phyloP scores from a whole-genome alignment of 257 asterid genomes.

The Hygrophila difformis region DNA sequence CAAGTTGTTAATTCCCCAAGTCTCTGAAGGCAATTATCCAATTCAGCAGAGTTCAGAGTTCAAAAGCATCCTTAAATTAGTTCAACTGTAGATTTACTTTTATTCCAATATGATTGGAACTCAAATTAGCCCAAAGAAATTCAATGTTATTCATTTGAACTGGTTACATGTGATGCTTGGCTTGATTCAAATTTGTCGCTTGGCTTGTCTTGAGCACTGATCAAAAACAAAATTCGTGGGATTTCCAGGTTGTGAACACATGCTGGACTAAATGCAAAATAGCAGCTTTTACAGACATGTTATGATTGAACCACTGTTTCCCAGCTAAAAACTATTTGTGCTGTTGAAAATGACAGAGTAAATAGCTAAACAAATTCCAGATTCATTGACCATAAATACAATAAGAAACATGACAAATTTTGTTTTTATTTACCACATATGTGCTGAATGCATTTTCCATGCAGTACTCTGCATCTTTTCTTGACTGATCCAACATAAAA shows the following conservation, averaged over 20 bases:
- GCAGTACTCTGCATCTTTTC: slow-evolving; percentile 93
- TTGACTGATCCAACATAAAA: slow-evolving; percentile 88
- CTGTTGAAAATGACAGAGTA: slow-evolving; percentile 7
- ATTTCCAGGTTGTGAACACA: not conserved
- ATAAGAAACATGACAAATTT: slow-evolving; percentile 15
- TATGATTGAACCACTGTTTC: slow-evolving; percentile 3
- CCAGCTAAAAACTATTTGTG: not conserved
- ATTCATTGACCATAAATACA: slow-evolving; percentile 6
- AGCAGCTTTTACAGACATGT: slow-evolving; percentile 7
- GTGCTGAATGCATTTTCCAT: slow-evolving; percentile 93
- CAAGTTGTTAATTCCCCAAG: not conserved
- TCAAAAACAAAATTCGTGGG: slow-evolving; percentile 6
- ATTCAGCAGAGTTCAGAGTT: slow-evolving; percentile 1
- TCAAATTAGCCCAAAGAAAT: not conserved
- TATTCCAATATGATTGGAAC: not conserved
- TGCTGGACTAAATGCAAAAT: not conserved
- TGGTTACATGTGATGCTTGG: too few species aligned
- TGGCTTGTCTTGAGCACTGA: too few species aligned
- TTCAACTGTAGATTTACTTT: not conserved
- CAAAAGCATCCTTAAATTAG: slow-evolving; percentile 1
- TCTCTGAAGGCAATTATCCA: not conserved
- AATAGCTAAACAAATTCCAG: slow-evolving; percentile 20
- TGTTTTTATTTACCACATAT: slow-evolving; percentile 46
- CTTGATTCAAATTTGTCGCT: too few species aligned
- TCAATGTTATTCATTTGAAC: not conserved